Evolutionary conservation across 2,329 filamentous ascomycete genomes (phyloP).

Genomic region (Claviceps pusilla): DNA sequence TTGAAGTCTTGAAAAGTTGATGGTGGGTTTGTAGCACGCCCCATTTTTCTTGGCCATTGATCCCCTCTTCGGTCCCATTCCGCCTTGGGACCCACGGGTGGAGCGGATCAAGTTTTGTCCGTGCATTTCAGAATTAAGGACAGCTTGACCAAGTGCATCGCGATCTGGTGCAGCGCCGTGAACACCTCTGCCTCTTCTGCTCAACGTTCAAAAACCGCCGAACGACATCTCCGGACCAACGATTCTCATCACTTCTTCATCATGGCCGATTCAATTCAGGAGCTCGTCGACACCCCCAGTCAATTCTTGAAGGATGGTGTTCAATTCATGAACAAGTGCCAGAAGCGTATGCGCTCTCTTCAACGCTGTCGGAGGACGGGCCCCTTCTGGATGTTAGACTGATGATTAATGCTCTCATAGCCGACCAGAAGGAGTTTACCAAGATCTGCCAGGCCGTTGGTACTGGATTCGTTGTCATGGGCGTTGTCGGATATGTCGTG

Average conservation of each 20-base stretch:
- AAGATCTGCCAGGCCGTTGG: slow-evolving; percentile 45
- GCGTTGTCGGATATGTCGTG: slow-evolving; percentile 53
- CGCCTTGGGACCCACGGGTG: too few species aligned
- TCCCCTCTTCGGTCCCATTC: too few species aligned
- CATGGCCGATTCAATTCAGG: slow-evolving; percentile 55
- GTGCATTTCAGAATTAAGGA: slow-evolving; percentile 4
- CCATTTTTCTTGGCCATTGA: too few species aligned
- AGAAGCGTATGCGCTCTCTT: slow-evolving; percentile 37
- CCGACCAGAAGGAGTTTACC: slow-evolving; percentile 29
- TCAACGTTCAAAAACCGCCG: background rate
- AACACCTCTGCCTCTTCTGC: background rate
- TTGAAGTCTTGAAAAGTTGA: too few species aligned
- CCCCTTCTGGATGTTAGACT: background rate
- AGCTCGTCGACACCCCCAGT: slow-evolving; percentile 52
- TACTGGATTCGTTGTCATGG: slow-evolving; percentile 56
- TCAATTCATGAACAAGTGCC: slow-evolving; percentile 47
- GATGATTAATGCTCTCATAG: slow-evolving; percentile 10
- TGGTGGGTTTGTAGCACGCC: too few species aligned
- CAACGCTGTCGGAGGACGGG: background rate
- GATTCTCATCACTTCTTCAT: slow-evolving; percentile 9
- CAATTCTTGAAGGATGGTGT: slow-evolving; percentile 49
- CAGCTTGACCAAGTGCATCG: slow-evolving; percentile 3
- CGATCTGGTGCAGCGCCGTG: background rate
- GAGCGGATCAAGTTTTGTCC: slow-evolving; percentile 5
- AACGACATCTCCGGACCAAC: background rate